Evolutionary conservation across 2,329 filamentous ascomycete species (phyloP), one percentile per base, ranked within the genome.

Genomic region (Esteya vermicola): DNA sequence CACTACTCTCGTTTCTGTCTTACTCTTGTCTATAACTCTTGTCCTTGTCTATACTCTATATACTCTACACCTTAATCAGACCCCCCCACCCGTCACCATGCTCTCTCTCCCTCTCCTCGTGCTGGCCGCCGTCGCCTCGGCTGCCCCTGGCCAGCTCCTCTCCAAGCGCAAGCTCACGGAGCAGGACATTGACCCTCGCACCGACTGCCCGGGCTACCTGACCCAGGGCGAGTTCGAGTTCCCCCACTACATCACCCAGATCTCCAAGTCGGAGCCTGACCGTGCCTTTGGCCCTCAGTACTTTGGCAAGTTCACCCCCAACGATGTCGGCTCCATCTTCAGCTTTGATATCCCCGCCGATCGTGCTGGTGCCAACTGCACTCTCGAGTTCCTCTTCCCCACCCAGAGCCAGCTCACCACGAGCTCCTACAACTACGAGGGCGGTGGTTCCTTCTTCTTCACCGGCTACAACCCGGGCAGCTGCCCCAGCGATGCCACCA

Each of bases 371-470:
- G 61, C 61, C 44, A 62, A 56, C 25, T 70, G 67, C 55, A 63
- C 58, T 6, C 50, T 68, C n/a, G 52, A 61, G 42, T 67, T 70
- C 52, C 50, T 63, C 28, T 57, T 68, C 44, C 66, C 66, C 0
- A 44, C 41, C 19, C 49, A 47, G 45, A 43, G 48, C 13, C 52
- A 58, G 45, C 53, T 63, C 7, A 44, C 45, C 28, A 57, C 54
- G 4, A 59, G 57, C 32, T 47, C 35, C 20, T 66, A 48, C 50
- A 51, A 39, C n/a, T 52, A 59, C 39, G 48, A 51, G 4, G 58
- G 60, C 14, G 50, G 50, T 3, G 65, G 66, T 9, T 56, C 45
- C 12, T 56, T 59, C 46, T 40, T 50, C 40, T 57, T 58, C 45
- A 50, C 43, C 14, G 38, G 38, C 23, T 40, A 21, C 32, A 41